phyloP scores from a whole-genome alignment of 768 basidiomycete species.

The Mycena galericulata region DNA sequence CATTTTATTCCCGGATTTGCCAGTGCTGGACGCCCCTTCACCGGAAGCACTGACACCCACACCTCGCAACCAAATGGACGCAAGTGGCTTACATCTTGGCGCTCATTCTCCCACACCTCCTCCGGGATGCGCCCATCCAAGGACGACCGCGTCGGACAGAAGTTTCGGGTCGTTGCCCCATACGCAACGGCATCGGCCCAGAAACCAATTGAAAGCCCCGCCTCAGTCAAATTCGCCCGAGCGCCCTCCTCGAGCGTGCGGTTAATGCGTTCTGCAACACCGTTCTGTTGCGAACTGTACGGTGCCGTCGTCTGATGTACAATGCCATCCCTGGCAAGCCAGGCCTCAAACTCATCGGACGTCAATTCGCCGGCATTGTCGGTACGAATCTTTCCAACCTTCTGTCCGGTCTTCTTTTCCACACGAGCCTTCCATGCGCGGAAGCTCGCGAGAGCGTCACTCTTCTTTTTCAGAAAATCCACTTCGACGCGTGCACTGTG shows the following conservation, averaged over 20 bases:
- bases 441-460: neutral
- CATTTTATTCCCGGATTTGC: neutral
- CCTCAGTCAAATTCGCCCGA: neutral
- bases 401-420: neutral
- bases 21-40: neutral
- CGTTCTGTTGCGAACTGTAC: neutral
- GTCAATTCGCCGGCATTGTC: neutral
- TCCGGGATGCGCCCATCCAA: slow-evolving; percentile 9
- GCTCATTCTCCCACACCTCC: neutral
- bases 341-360: neutral
- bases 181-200: slow-evolving; percentile 3
- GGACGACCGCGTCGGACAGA: too few relatives aligned
- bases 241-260: slow-evolving; percentile 1
- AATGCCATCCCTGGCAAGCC: neutral
- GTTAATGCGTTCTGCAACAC: slow-evolving; percentile 1
- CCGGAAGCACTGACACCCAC: neutral
- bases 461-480: neutral
- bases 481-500: neutral
- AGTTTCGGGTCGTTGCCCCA: neutral
- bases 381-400: neutral
- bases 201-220: neutral
- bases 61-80: too few relatives aligned
- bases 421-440: neutral
- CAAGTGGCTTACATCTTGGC: slow-evolving; percentile 1
- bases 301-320: slow-evolving; percentile 1